A percentile compares a stretch with the other conserved stretches of the same genome.
phyloP scores from a whole-genome alignment of 441 rosid genomes.

The Corymbia citriodora region DNA sequence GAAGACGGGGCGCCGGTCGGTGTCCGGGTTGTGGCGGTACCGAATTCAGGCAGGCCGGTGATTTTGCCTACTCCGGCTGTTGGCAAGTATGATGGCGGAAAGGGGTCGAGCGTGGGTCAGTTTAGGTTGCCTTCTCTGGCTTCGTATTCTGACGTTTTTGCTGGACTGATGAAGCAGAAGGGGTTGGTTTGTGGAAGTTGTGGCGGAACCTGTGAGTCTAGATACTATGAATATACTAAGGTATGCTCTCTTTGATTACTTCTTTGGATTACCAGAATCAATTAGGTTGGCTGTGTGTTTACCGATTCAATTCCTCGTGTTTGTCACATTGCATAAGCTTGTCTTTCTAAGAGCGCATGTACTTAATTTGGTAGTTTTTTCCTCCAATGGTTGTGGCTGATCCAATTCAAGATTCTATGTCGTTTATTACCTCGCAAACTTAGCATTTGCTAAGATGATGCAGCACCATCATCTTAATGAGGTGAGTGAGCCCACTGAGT shows the following conservation, averaged over 20 bases:
- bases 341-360: background rate
- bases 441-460: background rate
- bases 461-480: background rate
- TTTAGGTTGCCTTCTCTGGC: constrained; percentile 53
- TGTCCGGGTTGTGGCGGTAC: constrained; percentile 64
- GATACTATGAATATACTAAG: constrained; percentile 48
- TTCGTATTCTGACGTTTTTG: constrained; percentile 72
- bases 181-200: constrained; percentile 44
- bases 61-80: constrained; percentile 25
- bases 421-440: background rate
- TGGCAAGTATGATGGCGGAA: background rate
- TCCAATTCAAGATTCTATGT: background rate
- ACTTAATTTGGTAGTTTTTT: background rate
- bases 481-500: background rate
- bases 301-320: background rate
- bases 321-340: background rate
- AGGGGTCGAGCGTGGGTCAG: constrained; percentile 19
- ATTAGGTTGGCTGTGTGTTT: background rate
- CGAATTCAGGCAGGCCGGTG: constrained; percentile 58
- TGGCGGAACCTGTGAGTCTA: constrained; percentile 37
- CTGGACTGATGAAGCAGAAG: constrained; percentile 24
- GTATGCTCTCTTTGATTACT: constrained; percentile 16
- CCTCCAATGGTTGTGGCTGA: background rate
- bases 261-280: background rate
- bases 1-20: constrained; percentile 75